Conservation (phyloP, 371 early-diverging fungal genomes). For the Circinella umbellata region DNA sequence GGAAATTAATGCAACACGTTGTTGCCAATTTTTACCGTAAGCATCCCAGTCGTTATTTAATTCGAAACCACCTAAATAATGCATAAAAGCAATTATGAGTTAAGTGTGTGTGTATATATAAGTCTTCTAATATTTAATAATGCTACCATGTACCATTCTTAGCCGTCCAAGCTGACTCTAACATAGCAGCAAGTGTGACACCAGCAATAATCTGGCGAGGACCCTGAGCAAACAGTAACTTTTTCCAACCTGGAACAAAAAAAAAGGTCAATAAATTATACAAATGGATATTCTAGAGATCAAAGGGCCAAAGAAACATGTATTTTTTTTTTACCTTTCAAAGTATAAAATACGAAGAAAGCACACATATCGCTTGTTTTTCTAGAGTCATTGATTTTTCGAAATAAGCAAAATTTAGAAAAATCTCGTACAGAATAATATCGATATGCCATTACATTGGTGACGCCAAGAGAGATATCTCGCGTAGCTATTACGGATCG, state of each 20-base stretch:
- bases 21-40: constrained; percentile 43
- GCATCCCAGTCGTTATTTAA: constrained; percentile 30
- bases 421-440: constrained; percentile 65
- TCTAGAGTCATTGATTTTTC: constrained; percentile 69
- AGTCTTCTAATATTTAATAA: no score
- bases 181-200: constrained; percentile 39
- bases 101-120: no score
- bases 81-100: neutral
- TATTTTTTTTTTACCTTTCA: constrained; percentile 62
- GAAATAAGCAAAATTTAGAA: constrained; percentile 82
- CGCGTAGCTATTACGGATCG: constrained; percentile 61
- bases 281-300: no score
- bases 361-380: constrained; percentile 72
- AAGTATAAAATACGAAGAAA: constrained; percentile 87
- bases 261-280: constrained; percentile 1
- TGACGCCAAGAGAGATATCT: constrained; percentile 83
- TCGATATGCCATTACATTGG: constrained; percentile 75
- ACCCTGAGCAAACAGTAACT: constrained; percentile 82
- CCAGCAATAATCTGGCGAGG: constrained; percentile 79
- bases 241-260: constrained; percentile 73
- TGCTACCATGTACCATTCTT: constrained; percentile 8
- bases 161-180: constrained; percentile 39
- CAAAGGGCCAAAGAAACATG: neutral
- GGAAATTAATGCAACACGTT: constrained; percentile 36
- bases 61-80: constrained; percentile 24